Percentiles rank a stretch among this genome's conserved stretches.
phyloP scores from a whole-genome alignment of 108 stramenopile genomes.

The Poteriospumella lacustris region DNA sequence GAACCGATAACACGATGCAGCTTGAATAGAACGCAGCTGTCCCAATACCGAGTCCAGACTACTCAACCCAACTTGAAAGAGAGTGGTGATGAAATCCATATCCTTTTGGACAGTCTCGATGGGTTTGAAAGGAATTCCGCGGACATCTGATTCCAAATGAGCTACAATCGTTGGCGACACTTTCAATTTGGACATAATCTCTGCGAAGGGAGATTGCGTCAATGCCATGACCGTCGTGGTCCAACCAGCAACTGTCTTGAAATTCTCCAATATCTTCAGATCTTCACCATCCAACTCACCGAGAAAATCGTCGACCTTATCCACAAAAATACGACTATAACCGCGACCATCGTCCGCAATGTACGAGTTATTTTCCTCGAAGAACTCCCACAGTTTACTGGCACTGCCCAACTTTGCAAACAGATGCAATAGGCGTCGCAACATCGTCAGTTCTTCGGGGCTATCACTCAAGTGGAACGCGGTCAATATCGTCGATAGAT shows the following conservation, averaged over 20 bases:
- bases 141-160: background rate
- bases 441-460: no score
- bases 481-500: no score
- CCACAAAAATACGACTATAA: background rate
- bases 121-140: background rate
- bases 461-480: no score
- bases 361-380: background rate
- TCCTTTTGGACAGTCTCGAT: background rate
- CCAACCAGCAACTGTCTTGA: background rate
- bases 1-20: background rate
- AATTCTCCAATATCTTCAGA: background rate
- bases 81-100: background rate
- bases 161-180: background rate
- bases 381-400: constrained; percentile 10
- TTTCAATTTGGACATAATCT: background rate
- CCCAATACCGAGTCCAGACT: background rate
- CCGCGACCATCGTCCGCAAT: background rate
- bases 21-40: background rate
- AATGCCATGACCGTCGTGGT: background rate
- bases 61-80: constrained; percentile 12
- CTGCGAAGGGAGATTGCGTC: background rate
- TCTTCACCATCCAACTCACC: background rate
- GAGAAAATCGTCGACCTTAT: constrained; percentile 19
- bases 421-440: background rate
- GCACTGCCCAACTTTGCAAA: background rate